These are phyloP conservation scores for Lepidium sativum DNA, from an alignment of 345 rosid genomes.

Conservation along the genomic window DNA sequence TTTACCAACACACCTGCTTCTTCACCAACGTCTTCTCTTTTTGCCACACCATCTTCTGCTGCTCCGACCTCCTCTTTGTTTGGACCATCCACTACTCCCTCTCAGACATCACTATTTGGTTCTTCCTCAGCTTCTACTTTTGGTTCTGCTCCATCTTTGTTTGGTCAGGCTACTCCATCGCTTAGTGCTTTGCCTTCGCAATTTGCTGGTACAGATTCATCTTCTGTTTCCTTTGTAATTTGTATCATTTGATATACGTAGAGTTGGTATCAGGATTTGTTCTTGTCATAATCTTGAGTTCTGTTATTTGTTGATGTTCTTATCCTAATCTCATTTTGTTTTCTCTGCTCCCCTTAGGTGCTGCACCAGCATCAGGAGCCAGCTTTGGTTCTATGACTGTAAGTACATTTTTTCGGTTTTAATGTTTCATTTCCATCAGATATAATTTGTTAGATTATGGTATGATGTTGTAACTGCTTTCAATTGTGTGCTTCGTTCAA, in stretches of 20 bases:
- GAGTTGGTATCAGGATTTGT: background rate
- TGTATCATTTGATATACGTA: background rate
- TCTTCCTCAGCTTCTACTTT: slow-evolving; percentile 60
- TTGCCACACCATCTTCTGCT: slow-evolving; percentile 58
- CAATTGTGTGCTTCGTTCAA: background rate
- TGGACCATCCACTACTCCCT: slow-evolving; percentile 39
- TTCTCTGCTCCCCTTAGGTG: slow-evolving; percentile 34
- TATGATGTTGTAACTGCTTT: background rate
- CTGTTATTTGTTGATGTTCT: background rate
- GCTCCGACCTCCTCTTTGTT: slow-evolving; percentile 60
- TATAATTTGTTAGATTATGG: background rate
- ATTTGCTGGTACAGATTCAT: slow-evolving; percentile 6
- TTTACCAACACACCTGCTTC: slow-evolving; percentile 62
- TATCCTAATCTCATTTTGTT: background rate
- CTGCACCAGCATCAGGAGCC: slow-evolving; percentile 63
- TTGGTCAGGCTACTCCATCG: slow-evolving; percentile 47
- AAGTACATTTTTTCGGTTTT: slow-evolving; percentile 29
- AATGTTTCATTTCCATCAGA: background rate
- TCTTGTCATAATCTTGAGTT: background rate
- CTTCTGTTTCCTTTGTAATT: background rate
- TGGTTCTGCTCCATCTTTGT: slow-evolving; percentile 36
- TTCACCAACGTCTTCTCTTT: slow-evolving; percentile 55
- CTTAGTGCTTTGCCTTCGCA: slow-evolving; percentile 46
- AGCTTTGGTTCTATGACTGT: slow-evolving; percentile 77
- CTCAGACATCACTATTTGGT: slow-evolving; percentile 43